Evolutionary conservation across 306 rosid species (phyloP).

Genomic region (Ochetophila trinervis): DNA sequence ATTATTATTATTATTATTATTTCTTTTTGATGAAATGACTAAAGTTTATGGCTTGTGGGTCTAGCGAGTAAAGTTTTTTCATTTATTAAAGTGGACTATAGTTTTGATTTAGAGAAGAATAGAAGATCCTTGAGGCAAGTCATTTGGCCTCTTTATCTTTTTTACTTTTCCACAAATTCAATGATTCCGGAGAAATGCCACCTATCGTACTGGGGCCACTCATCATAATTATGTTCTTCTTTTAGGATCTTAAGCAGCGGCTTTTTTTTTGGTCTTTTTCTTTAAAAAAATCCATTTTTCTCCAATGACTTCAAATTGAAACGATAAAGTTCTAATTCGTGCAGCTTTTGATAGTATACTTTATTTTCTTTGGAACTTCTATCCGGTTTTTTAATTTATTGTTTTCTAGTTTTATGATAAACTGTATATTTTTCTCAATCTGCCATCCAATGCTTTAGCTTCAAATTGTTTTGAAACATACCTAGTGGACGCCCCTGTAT

Average conservation of each 20-base stretch:
- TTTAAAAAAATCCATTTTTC: slow-evolving; percentile 6
- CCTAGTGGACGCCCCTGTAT: neutral
- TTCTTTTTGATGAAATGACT: no score
- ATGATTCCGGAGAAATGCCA: slow-evolving; percentile 25
- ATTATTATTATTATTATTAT: no score
- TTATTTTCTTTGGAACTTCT: neutral
- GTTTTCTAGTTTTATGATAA: neutral
- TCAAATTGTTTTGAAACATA: neutral
- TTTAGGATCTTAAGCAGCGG: slow-evolving; percentile 16
- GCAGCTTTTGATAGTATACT: slow-evolving; percentile 2
- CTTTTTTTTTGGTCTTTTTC: slow-evolving; percentile 15
- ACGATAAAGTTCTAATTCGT: slow-evolving; percentile 10
- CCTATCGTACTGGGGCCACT: slow-evolving; percentile 9
- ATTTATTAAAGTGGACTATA: slow-evolving; percentile 21
- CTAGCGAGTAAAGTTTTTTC: neutral
- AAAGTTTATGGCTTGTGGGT: slow-evolving; percentile 18
- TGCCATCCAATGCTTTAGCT: no score
- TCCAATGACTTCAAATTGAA: slow-evolving; percentile 9
- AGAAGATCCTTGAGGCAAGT: slow-evolving; percentile 23
- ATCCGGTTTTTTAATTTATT: neutral
- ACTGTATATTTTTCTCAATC: no score
- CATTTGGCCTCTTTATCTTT: slow-evolving; percentile 31
- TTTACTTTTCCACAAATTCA: slow-evolving; percentile 35
- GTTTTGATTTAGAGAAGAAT: slow-evolving; percentile 17
- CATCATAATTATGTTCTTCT: slow-evolving; percentile 17